Percentiles rank a stretch among this genome's conserved stretches.
Evolutionary conservation across 2,329 filamentous ascomycete genomes (phyloP).

Genomic region (Chrysoporthe puriensis): DNA sequence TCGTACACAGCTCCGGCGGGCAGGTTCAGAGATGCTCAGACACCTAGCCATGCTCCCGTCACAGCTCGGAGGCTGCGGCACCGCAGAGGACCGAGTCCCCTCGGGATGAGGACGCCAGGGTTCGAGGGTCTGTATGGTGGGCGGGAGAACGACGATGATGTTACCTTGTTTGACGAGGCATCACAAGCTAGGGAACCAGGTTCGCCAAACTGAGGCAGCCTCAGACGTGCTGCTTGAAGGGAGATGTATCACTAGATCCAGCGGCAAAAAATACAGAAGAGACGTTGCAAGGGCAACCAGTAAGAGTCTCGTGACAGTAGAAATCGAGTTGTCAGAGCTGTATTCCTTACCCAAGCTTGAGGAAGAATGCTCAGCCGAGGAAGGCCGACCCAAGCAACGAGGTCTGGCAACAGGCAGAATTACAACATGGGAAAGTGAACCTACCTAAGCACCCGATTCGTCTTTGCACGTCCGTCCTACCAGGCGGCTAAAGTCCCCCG

Average conservation of each 20-base stretch:
- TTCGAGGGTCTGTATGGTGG: constrained; percentile 53
- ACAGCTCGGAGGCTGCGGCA: constrained; percentile 30
- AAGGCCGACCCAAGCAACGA: neutral
- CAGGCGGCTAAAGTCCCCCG: neutral
- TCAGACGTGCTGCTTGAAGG: constrained; percentile 8
- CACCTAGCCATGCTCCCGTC: constrained; percentile 31
- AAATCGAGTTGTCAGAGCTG: neutral
- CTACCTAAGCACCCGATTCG: neutral
- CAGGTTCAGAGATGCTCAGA: constrained; percentile 27
- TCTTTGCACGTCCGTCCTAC: neutral
- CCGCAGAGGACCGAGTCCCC: constrained; percentile 40
- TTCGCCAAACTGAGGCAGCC: constrained; percentile 1
- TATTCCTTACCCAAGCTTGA: neutral
- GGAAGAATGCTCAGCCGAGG: neutral
- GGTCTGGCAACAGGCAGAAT: neutral
- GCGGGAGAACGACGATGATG: constrained; percentile 52
- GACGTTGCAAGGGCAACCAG: neutral
- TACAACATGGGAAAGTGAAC: neutral
- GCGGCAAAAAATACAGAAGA: neutral
- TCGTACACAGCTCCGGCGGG: constrained; percentile 48
- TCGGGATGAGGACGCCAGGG: constrained; percentile 46
- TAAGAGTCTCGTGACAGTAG: neutral
- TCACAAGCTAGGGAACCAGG: constrained; percentile 22
- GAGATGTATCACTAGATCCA: neutral
- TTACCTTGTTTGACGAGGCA: constrained; percentile 39